Conservation (phyloP, 352 stramenopile species). For the Phytophthora capsici region DNA sequence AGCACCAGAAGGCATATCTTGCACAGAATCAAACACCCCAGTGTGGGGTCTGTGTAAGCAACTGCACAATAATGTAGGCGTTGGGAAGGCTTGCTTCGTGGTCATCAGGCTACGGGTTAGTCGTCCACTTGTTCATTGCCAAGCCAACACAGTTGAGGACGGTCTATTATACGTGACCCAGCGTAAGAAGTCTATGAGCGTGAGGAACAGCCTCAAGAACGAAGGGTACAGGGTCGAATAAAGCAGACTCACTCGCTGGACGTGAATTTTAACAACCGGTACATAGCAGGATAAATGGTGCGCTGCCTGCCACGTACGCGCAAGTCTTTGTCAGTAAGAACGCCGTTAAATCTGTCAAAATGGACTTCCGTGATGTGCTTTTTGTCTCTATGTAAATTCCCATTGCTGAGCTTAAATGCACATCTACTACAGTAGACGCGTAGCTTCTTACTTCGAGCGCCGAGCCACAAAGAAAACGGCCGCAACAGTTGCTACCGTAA, state of each 20-base stretch:
- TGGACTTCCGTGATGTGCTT: not conserved
- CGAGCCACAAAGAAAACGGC: constrained; percentile 51
- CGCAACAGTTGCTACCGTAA: constrained; percentile 45
- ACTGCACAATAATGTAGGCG: constrained; percentile 70
- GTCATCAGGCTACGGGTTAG: constrained; percentile 30
- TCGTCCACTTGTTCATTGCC: constrained; percentile 6
- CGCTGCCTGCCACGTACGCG: not conserved
- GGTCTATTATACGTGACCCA: constrained; percentile 19
- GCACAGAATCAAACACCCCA: constrained; percentile 72
- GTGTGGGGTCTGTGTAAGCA: constrained; percentile 60
- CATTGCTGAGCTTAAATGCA: not conserved
- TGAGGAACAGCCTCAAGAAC: constrained; percentile 20
- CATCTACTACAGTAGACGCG: not conserved
- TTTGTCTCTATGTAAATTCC: constrained; percentile 32
- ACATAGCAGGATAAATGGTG: constrained; percentile 11
- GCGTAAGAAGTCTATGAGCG: constrained; percentile 20
- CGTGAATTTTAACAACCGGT: constrained; percentile 20
- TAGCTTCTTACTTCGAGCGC: constrained; percentile 40
- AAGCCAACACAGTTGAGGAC: constrained; percentile 23
- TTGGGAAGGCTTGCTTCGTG: constrained; percentile 19
- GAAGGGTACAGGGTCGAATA: constrained; percentile 36
- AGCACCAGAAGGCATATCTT: constrained; percentile 86
- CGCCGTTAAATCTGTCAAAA: constrained; percentile 7
- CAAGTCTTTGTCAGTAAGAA: constrained; percentile 1
- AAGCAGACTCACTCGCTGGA: constrained; percentile 31